Percentiles rank a stretch among this genome's conserved stretches.
These are phyloP conservation scores for Nicotiana rustica DNA, from an alignment of 305 asterid genomes.

Conservation along the genomic window DNA sequence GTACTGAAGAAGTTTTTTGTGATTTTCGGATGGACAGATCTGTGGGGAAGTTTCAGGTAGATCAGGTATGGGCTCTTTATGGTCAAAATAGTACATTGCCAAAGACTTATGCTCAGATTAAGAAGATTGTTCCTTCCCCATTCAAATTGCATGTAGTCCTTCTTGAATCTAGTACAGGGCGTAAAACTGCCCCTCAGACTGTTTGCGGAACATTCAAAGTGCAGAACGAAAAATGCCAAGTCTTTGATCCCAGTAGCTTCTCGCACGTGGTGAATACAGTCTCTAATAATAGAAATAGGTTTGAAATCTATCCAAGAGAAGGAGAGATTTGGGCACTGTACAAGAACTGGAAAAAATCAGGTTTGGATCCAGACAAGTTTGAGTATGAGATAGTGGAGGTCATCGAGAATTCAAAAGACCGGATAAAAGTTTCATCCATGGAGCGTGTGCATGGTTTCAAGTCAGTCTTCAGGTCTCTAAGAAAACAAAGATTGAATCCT, in stretches of 20 bases:
- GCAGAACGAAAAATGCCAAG: constrained; percentile 6
- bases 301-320: constrained; percentile 39
- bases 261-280: constrained; percentile 41
- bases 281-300: neutral
- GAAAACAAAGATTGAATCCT: constrained; percentile 27
- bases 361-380: constrained; percentile 32
- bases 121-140: constrained; percentile 37
- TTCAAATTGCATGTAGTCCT: constrained; percentile 35
- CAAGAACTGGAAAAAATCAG: constrained; percentile 33
- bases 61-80: constrained; percentile 48
- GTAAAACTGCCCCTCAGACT: constrained; percentile 11
- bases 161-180: constrained; percentile 30
- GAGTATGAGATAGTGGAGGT: constrained; percentile 43
- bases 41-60: constrained; percentile 31
- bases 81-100: constrained; percentile 39
- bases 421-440: constrained; percentile 38
- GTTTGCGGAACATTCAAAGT: constrained; percentile 38
- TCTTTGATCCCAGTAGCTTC: constrained; percentile 33
- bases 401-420: neutral
- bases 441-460: constrained; percentile 31
- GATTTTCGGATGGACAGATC: constrained; percentile 38
- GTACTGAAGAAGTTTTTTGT: constrained; percentile 33
- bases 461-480: constrained; percentile 38
- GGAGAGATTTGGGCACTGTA: constrained; percentile 48
- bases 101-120: constrained; percentile 41